Percentiles rank a stretch among this genome's conserved stretches.
Evolutionary conservation across 75 land plant species (phyloP).

Genomic region (Picea glauca): DNA sequence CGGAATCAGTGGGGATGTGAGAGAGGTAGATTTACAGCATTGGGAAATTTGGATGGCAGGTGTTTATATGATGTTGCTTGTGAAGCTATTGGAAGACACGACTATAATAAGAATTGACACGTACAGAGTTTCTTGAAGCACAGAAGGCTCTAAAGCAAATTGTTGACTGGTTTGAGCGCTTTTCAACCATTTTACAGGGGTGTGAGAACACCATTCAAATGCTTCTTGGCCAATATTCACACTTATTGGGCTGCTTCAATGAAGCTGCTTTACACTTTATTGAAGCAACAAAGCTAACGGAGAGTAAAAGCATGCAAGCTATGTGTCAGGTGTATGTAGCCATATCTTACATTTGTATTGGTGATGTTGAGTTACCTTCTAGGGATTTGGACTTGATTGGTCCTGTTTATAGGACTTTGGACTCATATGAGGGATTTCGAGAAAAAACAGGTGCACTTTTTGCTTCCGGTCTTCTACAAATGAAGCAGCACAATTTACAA

Average conservation of each 20-base stretch:
- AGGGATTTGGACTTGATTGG: slow-evolving; percentile 88
- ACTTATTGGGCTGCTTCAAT: slow-evolving; percentile 81
- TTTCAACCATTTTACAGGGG: too few species aligned
- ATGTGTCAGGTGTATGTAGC: slow-evolving; percentile 95
- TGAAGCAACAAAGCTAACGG: slow-evolving; percentile 37
- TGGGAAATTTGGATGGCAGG: slow-evolving; percentile 88
- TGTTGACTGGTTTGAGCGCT: slow-evolving; percentile 69
- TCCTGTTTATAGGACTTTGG: slow-evolving; percentile 72
- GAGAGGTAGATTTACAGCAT: slow-evolving; percentile 83
- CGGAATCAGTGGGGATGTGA: slow-evolving; percentile 58
- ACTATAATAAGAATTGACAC: slow-evolving; percentile 76
- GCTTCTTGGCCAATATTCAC: slow-evolving; percentile 67
- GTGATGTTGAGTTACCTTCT: slow-evolving; percentile 83
- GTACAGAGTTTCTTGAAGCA: slow-evolving; percentile 83
- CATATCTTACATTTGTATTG: slow-evolving; percentile 89
- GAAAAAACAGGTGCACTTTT: too few species aligned
- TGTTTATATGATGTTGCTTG: slow-evolving; percentile 75
- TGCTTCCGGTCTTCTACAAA: too few species aligned
- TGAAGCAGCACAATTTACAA: too few species aligned
- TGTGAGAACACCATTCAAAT: too few species aligned
- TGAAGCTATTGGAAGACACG: slow-evolving; percentile 94
- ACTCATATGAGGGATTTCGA: slow-evolving; percentile 72
- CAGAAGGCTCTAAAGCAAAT: slow-evolving; percentile 80
- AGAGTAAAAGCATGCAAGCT: slow-evolving; percentile 73
- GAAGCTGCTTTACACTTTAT: too few species aligned